Evolutionary conservation across 805 yeast genomes (phyloP).

Genomic region (Sugiyamaella chiloensis): DNA sequence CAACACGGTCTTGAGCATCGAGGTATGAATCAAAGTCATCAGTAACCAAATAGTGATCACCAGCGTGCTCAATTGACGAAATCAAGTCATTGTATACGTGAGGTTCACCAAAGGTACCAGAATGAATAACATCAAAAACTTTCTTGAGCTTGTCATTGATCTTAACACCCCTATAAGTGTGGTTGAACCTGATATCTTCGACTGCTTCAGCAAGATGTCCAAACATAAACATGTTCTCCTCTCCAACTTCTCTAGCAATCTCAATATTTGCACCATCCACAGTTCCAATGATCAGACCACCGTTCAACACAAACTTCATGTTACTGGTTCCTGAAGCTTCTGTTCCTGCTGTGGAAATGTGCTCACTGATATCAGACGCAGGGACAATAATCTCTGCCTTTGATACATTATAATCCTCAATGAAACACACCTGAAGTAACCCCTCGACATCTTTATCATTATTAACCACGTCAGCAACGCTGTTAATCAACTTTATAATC

Average conservation of each 20-base stretch:
- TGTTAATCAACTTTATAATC: slow-evolving; percentile 78
- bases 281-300: slow-evolving; percentile 91
- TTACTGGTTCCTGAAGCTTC: slow-evolving; percentile 96
- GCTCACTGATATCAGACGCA: slow-evolving; percentile 87
- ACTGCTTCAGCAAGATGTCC: slow-evolving; percentile 90
- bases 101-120: slow-evolving; percentile 68
- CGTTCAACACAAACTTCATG: slow-evolving; percentile 92
- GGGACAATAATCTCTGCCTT: slow-evolving; percentile 90
- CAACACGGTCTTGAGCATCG: slow-evolving; percentile 75
- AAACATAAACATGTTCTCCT: slow-evolving; percentile 85
- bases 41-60: slow-evolving; percentile 81
- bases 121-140: slow-evolving; percentile 66
- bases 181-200: slow-evolving; percentile 76
- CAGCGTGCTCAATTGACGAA: slow-evolving; percentile 66
- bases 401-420: slow-evolving; percentile 91
- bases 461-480: slow-evolving; percentile 78
- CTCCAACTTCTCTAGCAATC: slow-evolving; percentile 90
- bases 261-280: slow-evolving; percentile 97
- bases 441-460: slow-evolving; percentile 71
- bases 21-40: slow-evolving; percentile 88
- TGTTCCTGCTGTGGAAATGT: slow-evolving; percentile 95
- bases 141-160: slow-evolving; percentile 57
- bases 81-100: slow-evolving; percentile 60
- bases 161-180: slow-evolving; percentile 55
- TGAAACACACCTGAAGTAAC: slow-evolving; percentile 77